These are phyloP conservation scores for Arabidopsis lyrata DNA, from an alignment of 441 rosid species.

Conservation along the genomic window DNA sequence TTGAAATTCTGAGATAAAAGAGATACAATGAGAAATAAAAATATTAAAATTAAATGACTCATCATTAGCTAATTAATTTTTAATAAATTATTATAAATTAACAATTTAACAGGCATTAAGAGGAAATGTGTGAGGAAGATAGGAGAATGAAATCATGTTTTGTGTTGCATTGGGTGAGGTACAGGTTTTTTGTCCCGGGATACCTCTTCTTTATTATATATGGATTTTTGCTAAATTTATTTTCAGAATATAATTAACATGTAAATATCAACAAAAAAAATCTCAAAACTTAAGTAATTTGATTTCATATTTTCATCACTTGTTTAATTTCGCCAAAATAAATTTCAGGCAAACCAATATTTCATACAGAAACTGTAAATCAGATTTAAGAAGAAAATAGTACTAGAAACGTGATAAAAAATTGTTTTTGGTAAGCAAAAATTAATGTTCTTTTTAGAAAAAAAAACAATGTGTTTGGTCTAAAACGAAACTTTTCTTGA, in stretches of 20 bases:
- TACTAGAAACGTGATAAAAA: too few species aligned
- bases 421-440: too few species aligned
- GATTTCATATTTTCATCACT: background rate
- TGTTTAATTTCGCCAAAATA: background rate
- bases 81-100: background rate
- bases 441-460: too few species aligned
- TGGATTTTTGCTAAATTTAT: background rate
- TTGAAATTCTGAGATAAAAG: background rate
- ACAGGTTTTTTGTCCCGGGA: too few species aligned
- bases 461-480: background rate
- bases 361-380: background rate
- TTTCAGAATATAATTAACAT: background rate
- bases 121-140: background rate
- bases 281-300: background rate
- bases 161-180: background rate
- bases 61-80: background rate
- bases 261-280: background rate
- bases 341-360: background rate
- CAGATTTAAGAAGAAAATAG: too few species aligned
- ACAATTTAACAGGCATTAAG: background rate
- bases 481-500: background rate
- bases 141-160: background rate
- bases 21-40: background rate
- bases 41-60: background rate
- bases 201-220: background rate